Evolutionary conservation across 768 basidiomycete genomes (phyloP), one percentile per base, ranked within the genome.

Genomic region (Hebeloma cylindrosporum): DNA sequence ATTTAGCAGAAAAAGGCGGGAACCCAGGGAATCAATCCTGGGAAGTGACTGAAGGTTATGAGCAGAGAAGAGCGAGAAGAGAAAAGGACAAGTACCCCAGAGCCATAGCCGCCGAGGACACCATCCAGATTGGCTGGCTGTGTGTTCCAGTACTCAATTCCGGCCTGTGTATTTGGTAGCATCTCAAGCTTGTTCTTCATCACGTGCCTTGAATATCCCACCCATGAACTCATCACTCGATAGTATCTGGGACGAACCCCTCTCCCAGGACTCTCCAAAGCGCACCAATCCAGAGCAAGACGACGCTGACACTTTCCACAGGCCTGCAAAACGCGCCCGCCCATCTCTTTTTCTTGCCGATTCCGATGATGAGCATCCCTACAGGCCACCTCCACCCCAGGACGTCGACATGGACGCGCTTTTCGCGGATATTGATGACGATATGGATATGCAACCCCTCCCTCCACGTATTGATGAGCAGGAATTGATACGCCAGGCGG

Each of bases 11-110:
- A 98, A 88, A 26, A 90, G 83, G 26, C 95, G 82, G 2, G 93
- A 95, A 29, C 90, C 87, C 11, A 96, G 78, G 4, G 93, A 78
- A 64, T 99, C 95, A 54, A 97, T 72, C 27, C 93, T 81, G 0
- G 95, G 94, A 16, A 97, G 79, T 31, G 93, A 80, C 87, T 93
- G 52, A 43, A 25, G 3, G 28, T 40, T n/a, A 37, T 52, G 47
- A 56, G 56, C 47, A 48, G 45, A 45, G 41, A 41, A 30, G 30
- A 14, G 32, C 32, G 27, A 50, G 40, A 38, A 53, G 25, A 52
- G 59, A 26, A 56, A 27, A 61, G 61, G 55, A 77, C 72, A 48
- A 75, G 75, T 77, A 66, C 90, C 79, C 73, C 74, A 29, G 68
- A 62, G 27, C 73, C 77, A 56, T 62, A 73, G 32, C 69, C 74